Evolutionary conservation across 2,329 filamentous ascomycete species (phyloP), one percentile per base, ranked within the genome.

Genomic region (Periconia sp.): DNA sequence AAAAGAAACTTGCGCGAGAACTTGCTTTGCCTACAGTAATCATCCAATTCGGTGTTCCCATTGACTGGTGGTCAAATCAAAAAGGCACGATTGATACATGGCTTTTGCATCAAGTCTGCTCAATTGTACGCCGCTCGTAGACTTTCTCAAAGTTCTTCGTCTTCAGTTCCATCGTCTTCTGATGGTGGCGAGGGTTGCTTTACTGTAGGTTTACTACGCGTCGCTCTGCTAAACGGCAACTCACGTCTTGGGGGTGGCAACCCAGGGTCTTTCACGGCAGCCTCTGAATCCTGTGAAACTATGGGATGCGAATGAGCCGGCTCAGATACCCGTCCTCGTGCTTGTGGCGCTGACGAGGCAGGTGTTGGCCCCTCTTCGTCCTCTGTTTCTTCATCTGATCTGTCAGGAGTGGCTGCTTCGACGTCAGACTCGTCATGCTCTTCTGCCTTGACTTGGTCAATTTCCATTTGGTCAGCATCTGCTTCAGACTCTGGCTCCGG

Each of bases 311-410:
- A 47, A 15, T 50, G 49, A n/a, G 50, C 28, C 21, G 55, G 55
- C 33, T 56, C 53, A 36, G 56, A 46, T 40, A 48, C 48, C 32
- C 43, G 53, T 15, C 23, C 47, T 40, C 40, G 46, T 22, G 32
- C 34, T 22, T 35, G 26, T 17, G 40, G 48, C 40, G 41, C 43
- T 18, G 52, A 34, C 19, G 36, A 35, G 5, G 42, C 31, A 16
- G 39, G 36, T 19, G 17, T 36, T 21, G 37, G 36, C 36, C 34
- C 48, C 31, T 40, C 61, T 30, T 69, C 63, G 19, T 64, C 60
- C 22, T 69, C 67, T 9, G 68, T 70, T 51, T 70, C 65, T 32
- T 60, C 56, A 17, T 68, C 68, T 18, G 66, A 63, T 40, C 60
- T 59, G 22, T 70, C 65, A 34, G 69, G 68, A 4, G 68, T 72